These are phyloP conservation scores for Berkeleyomyces basicola DNA, from an alignment of 2,329 filamentous ascomycete species.

Conservation along the genomic window DNA sequence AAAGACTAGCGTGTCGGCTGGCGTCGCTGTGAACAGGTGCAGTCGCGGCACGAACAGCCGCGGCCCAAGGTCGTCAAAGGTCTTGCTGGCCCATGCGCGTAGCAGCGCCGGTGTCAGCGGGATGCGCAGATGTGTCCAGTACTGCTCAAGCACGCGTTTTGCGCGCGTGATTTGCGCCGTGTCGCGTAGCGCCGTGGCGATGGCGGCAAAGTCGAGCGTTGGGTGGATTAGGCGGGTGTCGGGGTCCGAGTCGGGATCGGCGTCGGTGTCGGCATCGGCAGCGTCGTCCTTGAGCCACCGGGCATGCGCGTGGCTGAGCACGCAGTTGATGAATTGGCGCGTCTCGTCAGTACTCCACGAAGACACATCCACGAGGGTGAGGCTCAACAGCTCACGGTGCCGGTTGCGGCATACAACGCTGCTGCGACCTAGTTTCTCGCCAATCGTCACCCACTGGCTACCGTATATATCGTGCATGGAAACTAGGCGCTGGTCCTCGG, in stretches of 20 bases:
- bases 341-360: conserved; percentile 5
- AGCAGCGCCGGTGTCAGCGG: conserved; percentile 7
- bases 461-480: not conserved
- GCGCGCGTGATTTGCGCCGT: not conserved
- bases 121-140: conserved; percentile 3
- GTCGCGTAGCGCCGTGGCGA: not conserved
- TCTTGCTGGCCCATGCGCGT: conserved; percentile 6
- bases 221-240: not conserved
- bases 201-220: not conserved
- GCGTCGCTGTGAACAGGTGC: not conserved
- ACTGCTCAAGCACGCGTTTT: not conserved
- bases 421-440: conserved; percentile 3
- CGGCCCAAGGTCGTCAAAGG: conserved; percentile 7
- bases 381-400: conserved; percentile 3
- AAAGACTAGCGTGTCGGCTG: conserved; percentile 2
- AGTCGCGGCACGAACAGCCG: conserved; percentile 7
- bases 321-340: conserved; percentile 5
- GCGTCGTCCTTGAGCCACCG: conserved; percentile 5
- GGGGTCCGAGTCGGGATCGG: not conserved
- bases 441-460: conserved; percentile 6
- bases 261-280: not conserved
- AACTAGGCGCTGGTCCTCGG: conserved; percentile 1
- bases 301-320: conserved; percentile 3
- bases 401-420: conserved; percentile 7
- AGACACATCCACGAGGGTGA: not conserved